Evolutionary conservation across 129 eudicot genomes (phyloP), one percentile per base, ranked within the genome.

Genomic region (Gnaphalium uliginosum): DNA sequence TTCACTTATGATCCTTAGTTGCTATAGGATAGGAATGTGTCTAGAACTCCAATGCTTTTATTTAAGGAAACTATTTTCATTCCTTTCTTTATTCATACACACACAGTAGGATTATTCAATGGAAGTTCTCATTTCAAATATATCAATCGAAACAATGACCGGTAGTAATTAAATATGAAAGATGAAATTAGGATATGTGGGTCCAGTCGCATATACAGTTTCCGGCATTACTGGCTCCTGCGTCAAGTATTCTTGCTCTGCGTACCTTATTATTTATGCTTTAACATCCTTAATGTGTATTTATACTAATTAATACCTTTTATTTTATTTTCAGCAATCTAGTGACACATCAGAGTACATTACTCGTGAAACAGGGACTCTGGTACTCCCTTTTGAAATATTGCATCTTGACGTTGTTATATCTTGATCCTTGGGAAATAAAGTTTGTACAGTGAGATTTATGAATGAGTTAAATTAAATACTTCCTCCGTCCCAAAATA

Each of bases 321-420:
- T 73, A 72, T 68, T 30, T 78, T 48, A 67, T 48, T 86, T 86
- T 78, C 95, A 93, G 98, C 91, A 90, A 75, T 81, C 93, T 22
- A 88, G 96, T 62, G 89, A 82, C 73, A 67, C 79, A 11, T 86
- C 94, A 68, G 13, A 70, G 35, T 78, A 59, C 74, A 88, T 93
- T 81, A 86, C 76, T 82, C 61, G 81, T 1, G 86, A 90, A 69
- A 90, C 97, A 24, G 98, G 98, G 82, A 54, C 74, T 35, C 66
- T 93, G 98, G 98, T 93, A 88, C n/a, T 87, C 67, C 26, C 74
- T 56, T 75, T 66, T 4, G 59, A 64, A 48, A 66, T 26, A 22
- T 61, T 32, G 59, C 66, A 50, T 53, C 61, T 78, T 70, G 25
- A 30, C 17, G 14, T 63, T 64, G n/a, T 66, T 35, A 51, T 51